Evolutionary conservation across 1,284 basidiomycete species (phyloP).

Genomic region (Wolfiporia cocos): DNA sequence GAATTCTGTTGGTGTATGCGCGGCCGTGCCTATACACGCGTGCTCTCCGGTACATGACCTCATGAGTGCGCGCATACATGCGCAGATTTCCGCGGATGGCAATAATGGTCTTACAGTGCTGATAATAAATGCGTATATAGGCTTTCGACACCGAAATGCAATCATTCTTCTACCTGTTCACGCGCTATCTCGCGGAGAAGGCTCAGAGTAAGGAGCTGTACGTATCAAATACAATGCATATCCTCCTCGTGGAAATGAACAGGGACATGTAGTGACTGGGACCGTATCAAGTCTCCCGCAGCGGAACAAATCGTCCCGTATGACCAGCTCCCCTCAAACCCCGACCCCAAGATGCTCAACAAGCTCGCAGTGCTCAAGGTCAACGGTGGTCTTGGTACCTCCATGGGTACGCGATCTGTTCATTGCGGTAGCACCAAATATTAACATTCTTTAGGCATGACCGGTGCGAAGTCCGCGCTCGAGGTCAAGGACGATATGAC

Average conservation of each 20-base stretch:
- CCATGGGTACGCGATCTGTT: constrained; percentile 52
- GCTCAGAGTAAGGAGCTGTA: constrained; percentile 93
- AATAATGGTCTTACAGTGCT: too few relatives aligned
- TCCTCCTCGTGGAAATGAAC: neutral
- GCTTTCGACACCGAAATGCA: constrained; percentile 99
- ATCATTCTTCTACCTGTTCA: constrained; percentile 97
- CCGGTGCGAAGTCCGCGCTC: constrained; percentile 85
- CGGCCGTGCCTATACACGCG: too few relatives aligned
- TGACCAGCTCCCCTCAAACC: constrained; percentile 56
- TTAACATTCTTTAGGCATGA: constrained; percentile 59
- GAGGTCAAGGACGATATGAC: constrained; percentile 97
- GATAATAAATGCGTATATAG: too few relatives aligned
- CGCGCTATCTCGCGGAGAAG: constrained; percentile 91
- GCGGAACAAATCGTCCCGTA: constrained; percentile 91
- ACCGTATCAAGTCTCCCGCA: constrained; percentile 92
- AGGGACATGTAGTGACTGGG: constrained; percentile 78
- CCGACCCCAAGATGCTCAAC: constrained; percentile 70
- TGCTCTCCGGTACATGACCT: too few relatives aligned
- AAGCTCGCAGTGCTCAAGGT: constrained; percentile 98
- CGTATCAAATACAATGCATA: constrained; percentile 27
- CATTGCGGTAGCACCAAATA: neutral
- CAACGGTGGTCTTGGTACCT: constrained; percentile 97
- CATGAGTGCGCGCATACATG: too few relatives aligned
- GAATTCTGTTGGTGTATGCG: too few relatives aligned
- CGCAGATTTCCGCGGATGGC: too few relatives aligned